Base-by-base conservation (phyloP, 768 basidiomycete species). In the Tylopilus vinaceipallidus region DNA sequence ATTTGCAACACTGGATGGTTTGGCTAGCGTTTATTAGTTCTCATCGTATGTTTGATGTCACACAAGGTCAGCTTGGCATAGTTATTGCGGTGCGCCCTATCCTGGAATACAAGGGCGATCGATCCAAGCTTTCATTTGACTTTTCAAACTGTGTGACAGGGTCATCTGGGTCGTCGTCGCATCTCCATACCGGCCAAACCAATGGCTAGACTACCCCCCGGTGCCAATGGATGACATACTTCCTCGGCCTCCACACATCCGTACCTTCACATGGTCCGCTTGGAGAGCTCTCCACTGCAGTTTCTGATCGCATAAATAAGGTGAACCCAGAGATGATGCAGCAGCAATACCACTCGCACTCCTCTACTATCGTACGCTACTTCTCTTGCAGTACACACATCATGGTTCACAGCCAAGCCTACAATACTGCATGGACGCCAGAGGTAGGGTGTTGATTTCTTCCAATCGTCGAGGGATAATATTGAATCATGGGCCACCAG, bases 1-100 rank as follows among this genome's bases (percentile, higher is more conserved):
- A 40, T 33, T 40, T 52, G 42, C 35, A 27, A 24, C 62, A 63
- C 61, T 64, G 61, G 56, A 62, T 63, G 61, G 61, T 64, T 42
- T 41, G 48, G 36, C 42, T 43, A 33, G 43, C 44, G 43, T 48
- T 48, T 45, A 41, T 34, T 47, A 52, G 32, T 45, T 17, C 27
- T 20, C 14, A 44, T 42, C 50, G 51, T 53, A 42, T 27, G 48
- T 47, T 26, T 47, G 20, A 49, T 50, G 14, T 49, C 12, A 13
- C 40, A 30, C 49, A 22, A 29, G 30, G 37, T 34, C 20, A 20
- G 26, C 41, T 7, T n/a, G 47, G 30, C 53, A 19, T 39, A 46
- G 45, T 29, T 32, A 11, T 32, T 43, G 49, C 42, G 6, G 19
- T 14, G 42, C 33, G 35, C 44, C n/a, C 39, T 19, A 19, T 38